Percentiles rank a stretch among this genome's conserved stretches.
These are phyloP conservation scores for Blastobotrys arbuscula DNA, from an alignment of 1,139 yeast species.

Conservation along the genomic window DNA sequence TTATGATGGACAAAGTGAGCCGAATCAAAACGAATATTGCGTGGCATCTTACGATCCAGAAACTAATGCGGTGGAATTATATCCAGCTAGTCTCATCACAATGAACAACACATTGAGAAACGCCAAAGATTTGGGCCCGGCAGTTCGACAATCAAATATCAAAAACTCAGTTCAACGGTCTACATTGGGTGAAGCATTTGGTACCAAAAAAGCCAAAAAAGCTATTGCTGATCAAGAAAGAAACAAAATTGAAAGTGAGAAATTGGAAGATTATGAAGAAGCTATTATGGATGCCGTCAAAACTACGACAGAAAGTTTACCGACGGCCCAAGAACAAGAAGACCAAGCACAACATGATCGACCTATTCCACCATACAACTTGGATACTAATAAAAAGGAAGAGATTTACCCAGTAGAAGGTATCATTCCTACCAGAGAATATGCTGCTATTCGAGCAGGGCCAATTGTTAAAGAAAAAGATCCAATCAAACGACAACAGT, in stretches of 20 bases:
- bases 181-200: constrained; percentile 90
- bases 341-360: constrained; percentile 56
- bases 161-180: constrained; percentile 55
- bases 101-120: constrained; percentile 41
- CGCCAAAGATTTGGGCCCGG: constrained; percentile 46
- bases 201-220: constrained; percentile 93
- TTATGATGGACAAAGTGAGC: constrained; percentile 55
- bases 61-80: constrained; percentile 53
- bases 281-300: constrained; percentile 81
- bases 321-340: constrained; percentile 57
- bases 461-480: constrained; percentile 48
- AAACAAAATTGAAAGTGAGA: constrained; percentile 80
- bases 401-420: constrained; percentile 71
- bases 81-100: constrained; percentile 54
- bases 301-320: constrained; percentile 64
- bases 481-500: constrained; percentile 44
- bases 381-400: constrained; percentile 71
- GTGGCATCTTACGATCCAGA: constrained; percentile 68
- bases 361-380: constrained; percentile 76
- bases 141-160: constrained; percentile 39
- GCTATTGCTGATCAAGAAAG: constrained; percentile 77
- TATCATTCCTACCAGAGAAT: constrained; percentile 65
- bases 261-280: constrained; percentile 64
- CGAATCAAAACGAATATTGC: constrained; percentile 43
- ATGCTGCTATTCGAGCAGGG: constrained; percentile 57